Evolutionary conservation across 352 stramenopile genomes (phyloP), one percentile per base, ranked within the genome.

Genomic region (Globisporangium nagaii): DNA sequence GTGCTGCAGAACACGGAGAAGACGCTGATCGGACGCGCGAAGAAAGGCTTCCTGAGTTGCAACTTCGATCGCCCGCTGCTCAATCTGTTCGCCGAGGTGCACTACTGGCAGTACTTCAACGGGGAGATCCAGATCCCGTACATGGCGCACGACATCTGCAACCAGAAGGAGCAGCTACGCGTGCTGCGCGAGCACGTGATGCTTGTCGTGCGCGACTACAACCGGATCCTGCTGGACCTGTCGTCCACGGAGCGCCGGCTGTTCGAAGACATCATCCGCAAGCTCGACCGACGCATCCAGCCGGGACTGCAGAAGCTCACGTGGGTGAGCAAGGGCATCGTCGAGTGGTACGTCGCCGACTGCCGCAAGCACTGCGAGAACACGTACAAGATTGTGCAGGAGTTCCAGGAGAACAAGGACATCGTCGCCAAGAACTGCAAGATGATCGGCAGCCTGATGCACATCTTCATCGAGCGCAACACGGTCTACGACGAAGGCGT

Each of bases 71-170:
- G 83, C 3, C 87, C 87, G 17, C 68, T 98, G 53, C 62, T 98
- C 7, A 89, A 93, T 31, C 64, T 98, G 11, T 98, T 98, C 60
- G 71, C 86, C 9, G 92, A 98, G 55, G 91, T 97, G 22, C 87
- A 96, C 53, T 92, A 94, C 35, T 94, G 86, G 88, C 84, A 94
- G 63, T 91, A 88, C 40, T 95, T 95, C 53, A 91, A 93, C 45
- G 88, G 90, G n/a, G 90, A 97, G 61, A 81, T 97, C 50, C 82
- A 94, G 52, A 97, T 98, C 40, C 94, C 94, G 20, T 98, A 98
- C 70, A 88, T 96, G 60, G 94, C 94, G 2, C 90, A 97, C 51
- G 93, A 98, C 54, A 96, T 98, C 43, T 98, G 86, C 59, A 98
- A 97, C 57, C 88, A 97, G 56, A 91, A 93, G 61, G 86, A 96